Percentiles rank a stretch among this genome's conserved stretches.
Conservation (phyloP, 2,329 filamentous ascomycete species). For the Penicillium capsulatum region DNA sequence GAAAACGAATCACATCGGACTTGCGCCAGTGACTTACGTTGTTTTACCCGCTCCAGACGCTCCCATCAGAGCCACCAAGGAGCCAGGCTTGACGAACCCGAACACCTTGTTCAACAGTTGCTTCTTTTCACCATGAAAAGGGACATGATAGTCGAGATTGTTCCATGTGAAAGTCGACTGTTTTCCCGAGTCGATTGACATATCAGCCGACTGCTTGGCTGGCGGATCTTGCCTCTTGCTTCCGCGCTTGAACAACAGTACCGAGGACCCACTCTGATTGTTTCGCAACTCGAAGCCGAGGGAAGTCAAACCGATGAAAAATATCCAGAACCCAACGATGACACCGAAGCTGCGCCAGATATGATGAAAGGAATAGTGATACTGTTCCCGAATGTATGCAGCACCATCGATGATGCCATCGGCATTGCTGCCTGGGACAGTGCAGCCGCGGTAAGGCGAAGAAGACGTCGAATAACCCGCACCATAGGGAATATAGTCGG, state of each 20-base stretch:
- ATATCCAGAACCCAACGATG: slow-evolving; percentile 66
- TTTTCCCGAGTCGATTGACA: slow-evolving; percentile 34
- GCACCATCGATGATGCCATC: slow-evolving; percentile 46
- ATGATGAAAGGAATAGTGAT: slow-evolving; percentile 51
- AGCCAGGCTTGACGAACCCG: slow-evolving; percentile 70
- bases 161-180: slow-evolving; percentile 77
- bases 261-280: slow-evolving; percentile 28
- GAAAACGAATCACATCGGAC: too few relatives aligned
- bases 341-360: slow-evolving; percentile 74
- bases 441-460: slow-evolving; percentile 29
- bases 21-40: slow-evolving; percentile 32
- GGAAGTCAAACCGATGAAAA: slow-evolving; percentile 70
- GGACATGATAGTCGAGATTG: slow-evolving; percentile 67
- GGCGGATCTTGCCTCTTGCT: slow-evolving; percentile 19
- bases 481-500: slow-evolving; percentile 46
- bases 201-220: not conserved
- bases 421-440: slow-evolving; percentile 28
- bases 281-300: slow-evolving; percentile 64
- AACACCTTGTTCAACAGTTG: slow-evolving; percentile 57
- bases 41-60: slow-evolving; percentile 66
- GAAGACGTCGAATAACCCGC: slow-evolving; percentile 34
- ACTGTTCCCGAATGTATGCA: slow-evolving; percentile 52
- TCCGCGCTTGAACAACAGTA: slow-evolving; percentile 34
- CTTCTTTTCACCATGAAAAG: slow-evolving; percentile 42
- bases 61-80: slow-evolving; percentile 74